Evolutionary conservation across 257 asterid species (phyloP).

Genomic region (Nicotiana obtusifolia): DNA sequence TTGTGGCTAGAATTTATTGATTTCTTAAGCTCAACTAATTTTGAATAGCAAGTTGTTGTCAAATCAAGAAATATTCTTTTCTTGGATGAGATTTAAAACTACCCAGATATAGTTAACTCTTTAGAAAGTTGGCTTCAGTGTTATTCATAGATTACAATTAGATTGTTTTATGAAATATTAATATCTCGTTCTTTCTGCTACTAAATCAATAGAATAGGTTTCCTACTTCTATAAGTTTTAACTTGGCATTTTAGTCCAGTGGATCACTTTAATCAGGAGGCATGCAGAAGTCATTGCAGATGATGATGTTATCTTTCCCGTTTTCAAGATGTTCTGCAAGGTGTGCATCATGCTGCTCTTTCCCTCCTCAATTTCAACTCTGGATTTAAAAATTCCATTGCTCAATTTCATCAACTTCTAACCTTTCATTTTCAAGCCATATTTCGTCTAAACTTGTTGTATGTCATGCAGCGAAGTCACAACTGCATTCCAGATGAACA

Average conservation of each 20-base stretch:
- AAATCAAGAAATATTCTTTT: background rate
- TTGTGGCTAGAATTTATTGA: background rate
- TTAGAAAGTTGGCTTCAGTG: background rate
- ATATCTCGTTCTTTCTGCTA: background rate
- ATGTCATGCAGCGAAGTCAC: conserved; percentile 74
- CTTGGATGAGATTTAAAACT: background rate
- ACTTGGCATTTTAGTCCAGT: conserved; percentile 36
- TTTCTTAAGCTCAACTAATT: background rate
- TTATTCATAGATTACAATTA: background rate
- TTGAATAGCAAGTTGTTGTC: background rate
- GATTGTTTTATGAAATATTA: background rate
- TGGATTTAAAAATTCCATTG: background rate
- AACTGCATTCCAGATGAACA: conserved; percentile 97
- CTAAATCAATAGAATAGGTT: background rate
- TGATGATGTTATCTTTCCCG: conserved; percentile 54
- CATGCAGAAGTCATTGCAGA: conserved; percentile 75
- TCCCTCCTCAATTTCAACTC: background rate
- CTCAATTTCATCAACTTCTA: background rate
- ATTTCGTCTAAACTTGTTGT: conserved; percentile 11
- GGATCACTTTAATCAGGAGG: conserved; percentile 72
- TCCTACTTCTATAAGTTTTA: background rate
- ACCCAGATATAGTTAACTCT: background rate
- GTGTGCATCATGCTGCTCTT: conserved; percentile 22
- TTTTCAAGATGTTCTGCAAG: conserved; percentile 79
- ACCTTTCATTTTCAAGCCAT: background rate